Evolutionary conservation across 352 stramenopile genomes (phyloP).

Genomic region (Achlya hypogyna): DNA sequence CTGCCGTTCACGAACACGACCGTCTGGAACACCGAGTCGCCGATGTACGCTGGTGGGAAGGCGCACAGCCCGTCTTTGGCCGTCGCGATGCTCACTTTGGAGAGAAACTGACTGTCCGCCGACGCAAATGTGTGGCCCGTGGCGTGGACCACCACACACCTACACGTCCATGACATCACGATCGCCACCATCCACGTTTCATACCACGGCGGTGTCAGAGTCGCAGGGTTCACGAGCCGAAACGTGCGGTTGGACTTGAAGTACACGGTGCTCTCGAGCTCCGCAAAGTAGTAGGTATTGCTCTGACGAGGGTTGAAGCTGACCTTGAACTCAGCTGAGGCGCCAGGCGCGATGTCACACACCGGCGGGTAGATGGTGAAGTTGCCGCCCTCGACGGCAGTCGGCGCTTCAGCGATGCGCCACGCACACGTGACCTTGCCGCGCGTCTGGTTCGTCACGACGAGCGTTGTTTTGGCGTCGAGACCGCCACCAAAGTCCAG

Average conservation of each 20-base stretch:
- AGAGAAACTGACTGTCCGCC: conserved; percentile 76
- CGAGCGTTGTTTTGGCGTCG: conserved; percentile 53
- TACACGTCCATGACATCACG: not conserved
- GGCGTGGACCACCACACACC: conserved; percentile 51
- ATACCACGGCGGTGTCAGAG: conserved; percentile 84
- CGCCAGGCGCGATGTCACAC: conserved; percentile 72
- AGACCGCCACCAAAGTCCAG: conserved; percentile 77
- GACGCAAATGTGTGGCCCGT: conserved; percentile 85
- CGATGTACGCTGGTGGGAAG: conserved; percentile 84
- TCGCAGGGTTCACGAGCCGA: conserved; percentile 87
- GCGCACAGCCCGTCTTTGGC: conserved; percentile 39
- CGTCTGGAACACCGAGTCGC: conserved; percentile 85
- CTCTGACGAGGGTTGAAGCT: conserved; percentile 57
- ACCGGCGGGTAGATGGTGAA: conserved; percentile 71
- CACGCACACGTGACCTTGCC: conserved; percentile 78
- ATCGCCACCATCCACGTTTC: not conserved
- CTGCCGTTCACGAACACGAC: conserved; percentile 78
- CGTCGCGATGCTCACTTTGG: conserved; percentile 64
- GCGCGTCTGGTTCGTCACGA: conserved; percentile 80
- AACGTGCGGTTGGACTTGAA: conserved; percentile 93
- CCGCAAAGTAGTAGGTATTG: conserved; percentile 86
- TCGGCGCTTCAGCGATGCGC: conserved; percentile 34
- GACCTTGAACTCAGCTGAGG: conserved; percentile 69
- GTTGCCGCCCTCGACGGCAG: not conserved
- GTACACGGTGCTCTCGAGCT: conserved; percentile 81